Evolutionary conservation across 192 early-diverging fungal species (phyloP).

Genomic region (Coemansia reversa): DNA sequence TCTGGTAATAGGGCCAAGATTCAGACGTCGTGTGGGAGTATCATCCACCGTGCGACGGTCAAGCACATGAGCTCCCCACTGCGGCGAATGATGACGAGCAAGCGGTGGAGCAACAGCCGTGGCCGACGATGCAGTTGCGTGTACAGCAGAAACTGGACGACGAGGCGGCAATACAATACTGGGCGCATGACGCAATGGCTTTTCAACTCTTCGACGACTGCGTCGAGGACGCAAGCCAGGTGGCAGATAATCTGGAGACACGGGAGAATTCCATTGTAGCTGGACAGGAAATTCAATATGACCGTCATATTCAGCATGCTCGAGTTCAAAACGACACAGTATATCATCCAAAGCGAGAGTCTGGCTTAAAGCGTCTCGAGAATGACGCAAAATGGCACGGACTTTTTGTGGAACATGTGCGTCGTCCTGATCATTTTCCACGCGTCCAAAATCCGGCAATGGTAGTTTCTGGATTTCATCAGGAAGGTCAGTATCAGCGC

Average conservation of each 20-base stretch:
- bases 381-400: slow-evolving; percentile 35
- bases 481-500: slow-evolving; percentile 26
- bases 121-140: background rate
- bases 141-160: slow-evolving; percentile 1
- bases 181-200: background rate
- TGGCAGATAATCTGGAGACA: slow-evolving; percentile 19
- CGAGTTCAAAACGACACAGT: slow-evolving; percentile 26
- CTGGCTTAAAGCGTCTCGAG: slow-evolving; percentile 21
- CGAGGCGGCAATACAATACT: background rate
- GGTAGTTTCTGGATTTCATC: slow-evolving; percentile 51
- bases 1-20: slow-evolving; percentile 37
- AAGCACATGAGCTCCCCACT: slow-evolving; percentile 29
- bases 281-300: slow-evolving; percentile 24
- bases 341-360: slow-evolving; percentile 23
- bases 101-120: background rate
- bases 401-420: slow-evolving; percentile 23
- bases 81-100: background rate
- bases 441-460: slow-evolving; percentile 10
- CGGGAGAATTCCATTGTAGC: slow-evolving; percentile 23
- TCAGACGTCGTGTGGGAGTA: slow-evolving; percentile 32
- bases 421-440: background rate
- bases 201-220: background rate
- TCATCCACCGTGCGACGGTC: slow-evolving; percentile 40
- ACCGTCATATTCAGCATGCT: slow-evolving; percentile 7
- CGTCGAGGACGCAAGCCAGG: slow-evolving; percentile 13